phyloP scores from a whole-genome alignment of 2,329 filamentous ascomycete species.

The Verticillium klebahnii region DNA sequence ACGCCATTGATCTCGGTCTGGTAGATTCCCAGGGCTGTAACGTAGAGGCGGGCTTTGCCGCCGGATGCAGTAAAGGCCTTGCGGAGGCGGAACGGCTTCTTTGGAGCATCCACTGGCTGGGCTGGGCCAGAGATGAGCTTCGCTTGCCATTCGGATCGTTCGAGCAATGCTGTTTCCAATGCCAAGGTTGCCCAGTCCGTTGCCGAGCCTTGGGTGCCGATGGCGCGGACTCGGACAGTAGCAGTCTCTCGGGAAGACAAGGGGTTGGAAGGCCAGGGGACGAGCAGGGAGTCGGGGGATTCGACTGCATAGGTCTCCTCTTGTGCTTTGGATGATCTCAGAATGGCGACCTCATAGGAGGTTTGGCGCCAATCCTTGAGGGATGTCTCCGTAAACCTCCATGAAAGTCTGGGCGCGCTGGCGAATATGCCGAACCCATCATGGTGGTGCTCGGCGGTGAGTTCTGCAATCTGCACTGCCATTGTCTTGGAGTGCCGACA shows the following conservation, averaged over 20 bases:
- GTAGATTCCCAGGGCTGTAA: slow-evolving; percentile 40
- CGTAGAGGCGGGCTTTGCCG: slow-evolving; percentile 36
- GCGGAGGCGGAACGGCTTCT: slow-evolving; percentile 27
- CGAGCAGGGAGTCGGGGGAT: slow-evolving; percentile 6
- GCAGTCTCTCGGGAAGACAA: slow-evolving; percentile 4
- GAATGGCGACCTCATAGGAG: slow-evolving; percentile 5
- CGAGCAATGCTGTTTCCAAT: slow-evolving; percentile 14
- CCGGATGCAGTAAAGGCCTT: slow-evolving; percentile 24
- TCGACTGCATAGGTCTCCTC: neutral
- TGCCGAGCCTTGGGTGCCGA: slow-evolving; percentile 1
- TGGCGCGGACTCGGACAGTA: slow-evolving; percentile 5
- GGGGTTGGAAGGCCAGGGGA: slow-evolving; percentile 6
- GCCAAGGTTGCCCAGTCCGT: slow-evolving; percentile 14
- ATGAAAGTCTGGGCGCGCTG: slow-evolving; percentile 6
- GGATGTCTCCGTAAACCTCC: slow-evolving; percentile 4
- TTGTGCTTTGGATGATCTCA: neutral
- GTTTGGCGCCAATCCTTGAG: slow-evolving; percentile 5
- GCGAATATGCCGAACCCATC: slow-evolving; percentile 6
- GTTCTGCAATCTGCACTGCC: neutral
- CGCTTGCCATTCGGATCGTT: neutral
- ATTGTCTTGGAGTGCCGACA: neutral
- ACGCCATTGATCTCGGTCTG: slow-evolving; percentile 40
- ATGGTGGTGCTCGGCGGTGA: neutral
- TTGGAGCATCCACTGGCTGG: slow-evolving; percentile 8
- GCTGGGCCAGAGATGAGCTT: neutral